A percentile compares a stretch with the other conserved stretches of the same genome.
These are phyloP conservation scores for Sarocladium strictum DNA, from an alignment of 2,329 filamentous ascomycete species.

Conservation along the genomic window DNA sequence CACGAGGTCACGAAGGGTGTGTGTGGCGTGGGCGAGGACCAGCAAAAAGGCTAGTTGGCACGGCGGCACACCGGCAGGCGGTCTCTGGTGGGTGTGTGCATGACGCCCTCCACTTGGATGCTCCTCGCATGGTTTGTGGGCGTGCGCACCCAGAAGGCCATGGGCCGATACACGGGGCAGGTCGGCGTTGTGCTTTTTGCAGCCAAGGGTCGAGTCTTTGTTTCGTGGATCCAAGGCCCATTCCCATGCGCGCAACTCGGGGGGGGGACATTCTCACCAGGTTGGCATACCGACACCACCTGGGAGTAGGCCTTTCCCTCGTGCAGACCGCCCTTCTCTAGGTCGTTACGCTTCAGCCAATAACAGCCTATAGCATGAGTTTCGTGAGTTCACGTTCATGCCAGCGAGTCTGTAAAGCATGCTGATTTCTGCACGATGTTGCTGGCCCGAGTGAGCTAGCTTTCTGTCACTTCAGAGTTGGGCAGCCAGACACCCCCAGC, in stretches of 20 bases:
- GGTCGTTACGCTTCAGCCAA: background rate
- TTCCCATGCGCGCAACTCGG: background rate
- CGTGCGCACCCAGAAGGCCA: background rate
- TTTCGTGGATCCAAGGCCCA: conserved; percentile 1
- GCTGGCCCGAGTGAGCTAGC: no score
- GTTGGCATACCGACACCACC: background rate
- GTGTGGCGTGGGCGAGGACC: background rate
- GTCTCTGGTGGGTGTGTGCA: conserved; percentile 7
- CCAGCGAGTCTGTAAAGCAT: no score
- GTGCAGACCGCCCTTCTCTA: background rate
- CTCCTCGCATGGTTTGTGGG: background rate
- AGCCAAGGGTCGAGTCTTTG: background rate
- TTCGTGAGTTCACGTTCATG: background rate
- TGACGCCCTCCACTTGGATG: background rate
- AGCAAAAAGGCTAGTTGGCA: background rate
- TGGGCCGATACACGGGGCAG: background rate
- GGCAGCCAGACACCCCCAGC: no score
- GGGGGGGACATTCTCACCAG: no score
- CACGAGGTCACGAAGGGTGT: background rate
- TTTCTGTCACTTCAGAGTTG: no score
- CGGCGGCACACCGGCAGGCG: conserved; percentile 4
- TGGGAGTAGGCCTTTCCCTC: background rate
- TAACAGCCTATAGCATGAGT: background rate
- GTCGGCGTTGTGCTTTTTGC: background rate
- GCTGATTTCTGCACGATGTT: no score